Conservation (phyloP, 2,329 filamentous ascomycete genomes). For the Dactylonectria estremocensis region DNA sequence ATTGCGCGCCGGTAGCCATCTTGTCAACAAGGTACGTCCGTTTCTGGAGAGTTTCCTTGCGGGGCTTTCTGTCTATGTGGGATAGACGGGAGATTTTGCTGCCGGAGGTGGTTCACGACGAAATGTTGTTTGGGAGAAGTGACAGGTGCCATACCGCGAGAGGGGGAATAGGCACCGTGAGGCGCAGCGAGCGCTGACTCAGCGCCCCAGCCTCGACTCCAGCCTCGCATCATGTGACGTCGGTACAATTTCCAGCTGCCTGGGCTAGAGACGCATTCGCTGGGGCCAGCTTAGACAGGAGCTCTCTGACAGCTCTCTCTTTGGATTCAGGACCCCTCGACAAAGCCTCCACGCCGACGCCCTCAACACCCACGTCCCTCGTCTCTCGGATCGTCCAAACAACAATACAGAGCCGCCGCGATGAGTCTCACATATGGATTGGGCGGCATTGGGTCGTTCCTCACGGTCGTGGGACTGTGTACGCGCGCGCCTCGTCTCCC, state of each 20-base stretch:
- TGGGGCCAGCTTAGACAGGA: conserved; percentile 44
- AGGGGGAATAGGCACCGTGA: conserved; percentile 19
- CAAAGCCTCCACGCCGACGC: conserved; percentile 34
- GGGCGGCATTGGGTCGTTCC: conserved; percentile 77
- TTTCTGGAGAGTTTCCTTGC: conserved; percentile 14
- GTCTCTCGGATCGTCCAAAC: conserved; percentile 41
- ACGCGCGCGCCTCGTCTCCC: conserved; percentile 63
- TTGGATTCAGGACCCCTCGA: conserved; percentile 31
- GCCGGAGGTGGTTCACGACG: conserved; percentile 9
- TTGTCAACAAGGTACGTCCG: conserved; percentile 23
- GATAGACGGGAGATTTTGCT: conserved; percentile 16
- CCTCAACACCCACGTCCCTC: conserved; percentile 37
- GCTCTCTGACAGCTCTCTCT: conserved; percentile 47
- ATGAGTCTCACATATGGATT: conserved; percentile 84
- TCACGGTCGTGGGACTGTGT: conserved; percentile 85
- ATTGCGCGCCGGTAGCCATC: conserved; percentile 68
- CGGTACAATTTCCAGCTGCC: conserved; percentile 46
- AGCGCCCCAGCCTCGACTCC: conserved; percentile 32
- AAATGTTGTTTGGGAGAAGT: conserved; percentile 24
- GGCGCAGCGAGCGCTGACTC: conserved; percentile 44
- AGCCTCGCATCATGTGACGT: conserved; percentile 57
- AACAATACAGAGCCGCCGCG: conserved; percentile 50
- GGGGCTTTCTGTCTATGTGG: background rate
- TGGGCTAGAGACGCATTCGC: conserved; percentile 46
- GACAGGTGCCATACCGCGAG: background rate